phyloP scores from a whole-genome alignment of 73 alveolate genomes.

The Paramecium bursaria region DNA sequence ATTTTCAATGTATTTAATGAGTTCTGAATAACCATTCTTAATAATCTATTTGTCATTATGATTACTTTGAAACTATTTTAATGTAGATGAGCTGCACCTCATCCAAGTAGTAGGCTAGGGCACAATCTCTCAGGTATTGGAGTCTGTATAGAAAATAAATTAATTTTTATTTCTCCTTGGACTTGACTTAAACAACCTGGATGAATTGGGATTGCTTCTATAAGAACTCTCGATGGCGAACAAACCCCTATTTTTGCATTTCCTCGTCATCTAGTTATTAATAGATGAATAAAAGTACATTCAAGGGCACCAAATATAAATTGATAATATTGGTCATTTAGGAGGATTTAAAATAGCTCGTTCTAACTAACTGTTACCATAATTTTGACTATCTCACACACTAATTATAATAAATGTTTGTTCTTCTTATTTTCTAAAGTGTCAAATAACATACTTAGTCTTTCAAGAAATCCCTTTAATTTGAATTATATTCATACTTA shows the following conservation, averaged over 20 bases:
- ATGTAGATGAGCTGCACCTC: conserved; percentile 48
- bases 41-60: conserved; percentile 55
- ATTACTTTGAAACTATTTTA: conserved; percentile 58
- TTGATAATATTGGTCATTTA: conserved; percentile 27
- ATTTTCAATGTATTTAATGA: conserved; percentile 43
- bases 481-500: background rate
- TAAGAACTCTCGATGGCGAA: conserved; percentile 43
- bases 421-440: conserved; percentile 9
- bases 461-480: conserved; percentile 19
- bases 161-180: conserved; percentile 24
- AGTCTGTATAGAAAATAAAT: conserved; percentile 48
- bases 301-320: conserved; percentile 53
- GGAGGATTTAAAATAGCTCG: conserved; percentile 33
- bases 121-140: conserved; percentile 58
- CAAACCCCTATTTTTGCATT: conserved; percentile 14
- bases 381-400: conserved; percentile 47
- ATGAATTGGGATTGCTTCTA: conserved; percentile 7
- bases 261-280: conserved; percentile 14
- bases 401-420: background rate
- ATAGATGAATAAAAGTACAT: background rate
- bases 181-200: conserved; percentile 18
- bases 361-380: conserved; percentile 26
- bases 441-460: background rate
- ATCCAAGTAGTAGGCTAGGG: conserved; percentile 54
- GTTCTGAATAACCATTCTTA: conserved; percentile 55